Conservation (phyloP, 1,284 basidiomycete species). For the Dichomitus squalens region DNA sequence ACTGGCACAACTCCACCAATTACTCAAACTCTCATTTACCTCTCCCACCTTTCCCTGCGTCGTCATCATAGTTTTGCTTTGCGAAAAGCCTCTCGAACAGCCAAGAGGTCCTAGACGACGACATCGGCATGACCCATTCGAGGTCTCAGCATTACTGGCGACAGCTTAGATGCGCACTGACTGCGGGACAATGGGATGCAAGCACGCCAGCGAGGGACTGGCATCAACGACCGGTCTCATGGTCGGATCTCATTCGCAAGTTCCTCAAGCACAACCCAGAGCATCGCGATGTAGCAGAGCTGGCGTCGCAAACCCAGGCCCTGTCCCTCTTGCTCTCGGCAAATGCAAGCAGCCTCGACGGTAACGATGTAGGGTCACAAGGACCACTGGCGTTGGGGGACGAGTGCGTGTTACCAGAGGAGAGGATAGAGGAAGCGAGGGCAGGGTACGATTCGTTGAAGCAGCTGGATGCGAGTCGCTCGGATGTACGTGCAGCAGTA, state of each 20-base stretch:
- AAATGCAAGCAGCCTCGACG: conserved; percentile 42
- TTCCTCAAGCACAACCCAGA: conserved; percentile 85
- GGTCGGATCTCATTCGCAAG: conserved; percentile 84
- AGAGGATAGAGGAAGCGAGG: conserved; percentile 54
- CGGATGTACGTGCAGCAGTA: conserved; percentile 53
- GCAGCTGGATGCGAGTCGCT: conserved; percentile 51
- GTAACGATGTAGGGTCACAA: conserved; percentile 41
- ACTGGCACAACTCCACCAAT: not conserved
- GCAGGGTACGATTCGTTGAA: conserved; percentile 54
- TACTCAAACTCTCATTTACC: not conserved
- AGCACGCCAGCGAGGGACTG: conserved; percentile 61
- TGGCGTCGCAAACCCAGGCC: conserved; percentile 67
- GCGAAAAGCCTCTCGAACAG: not conserved
- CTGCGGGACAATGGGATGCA: conserved; percentile 70
- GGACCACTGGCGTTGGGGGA: conserved; percentile 49
- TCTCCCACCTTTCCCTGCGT: not conserved
- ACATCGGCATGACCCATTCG: conserved; percentile 37
- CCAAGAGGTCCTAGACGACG: not conserved
- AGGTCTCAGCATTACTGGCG: conserved; percentile 78
- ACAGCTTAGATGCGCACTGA: conserved; percentile 67
- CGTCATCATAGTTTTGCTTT: not conserved
- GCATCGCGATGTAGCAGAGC: conserved; percentile 59
- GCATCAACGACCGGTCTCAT: conserved; percentile 61
- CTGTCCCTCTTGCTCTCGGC: conserved; percentile 61
- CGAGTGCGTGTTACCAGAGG: conserved; percentile 59